Base-by-base conservation (phyloP, 805 yeast genomes). In the Kuraishia piskuri region DNA sequence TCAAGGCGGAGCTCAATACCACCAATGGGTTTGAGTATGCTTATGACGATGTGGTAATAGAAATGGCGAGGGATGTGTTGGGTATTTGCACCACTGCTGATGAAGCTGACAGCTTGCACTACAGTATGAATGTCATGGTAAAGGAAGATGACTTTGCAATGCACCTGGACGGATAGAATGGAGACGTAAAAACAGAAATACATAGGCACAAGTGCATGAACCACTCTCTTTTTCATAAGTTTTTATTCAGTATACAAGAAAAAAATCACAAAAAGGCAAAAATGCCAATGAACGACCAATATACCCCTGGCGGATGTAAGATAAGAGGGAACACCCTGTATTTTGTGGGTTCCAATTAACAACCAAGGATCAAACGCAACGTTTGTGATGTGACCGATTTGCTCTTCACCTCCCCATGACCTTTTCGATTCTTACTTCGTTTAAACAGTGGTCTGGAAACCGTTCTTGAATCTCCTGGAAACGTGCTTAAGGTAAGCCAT, bases 401-500 rank as follows among this genome's bases (percentile, higher is more conserved):
- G 40, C 40, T 31, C 40, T 31, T 3, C 40, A 31, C 40, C 40
- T 31, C 40, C 40, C 40, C 17, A 31, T 31, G 40, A 31, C 40
- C 17, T 31, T 31, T 12, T 12, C 14, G 17, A 31, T 31, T 31
- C 14, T n/a, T 31, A 31, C 40, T 12, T 31, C 17, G 45, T 20
- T 54, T 54, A 54, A 50, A 52, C 55, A 21, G 58, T 52, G 69
- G 96, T 74, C 79, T 89, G 97, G 97, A 94, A 94, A 76, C 90
- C 96, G 86, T 92, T 92, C 88, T 91, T 89, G 88, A 92, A 92
- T 83, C 90, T 89, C 86, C 98, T 91, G 68, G 94, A 79, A 69
- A 94, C 96, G 79, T 84, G 86, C 84, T 92, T 94, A 79, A 94
- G 85, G 90, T 92, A 83, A 77, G 91, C 82, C 95, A 90, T 89